Evolutionary conservation across 495 filamentous ascomycete species (phyloP), one percentile per base, ranked within the genome.

Genomic region (Penicillium bialowiezense): DNA sequence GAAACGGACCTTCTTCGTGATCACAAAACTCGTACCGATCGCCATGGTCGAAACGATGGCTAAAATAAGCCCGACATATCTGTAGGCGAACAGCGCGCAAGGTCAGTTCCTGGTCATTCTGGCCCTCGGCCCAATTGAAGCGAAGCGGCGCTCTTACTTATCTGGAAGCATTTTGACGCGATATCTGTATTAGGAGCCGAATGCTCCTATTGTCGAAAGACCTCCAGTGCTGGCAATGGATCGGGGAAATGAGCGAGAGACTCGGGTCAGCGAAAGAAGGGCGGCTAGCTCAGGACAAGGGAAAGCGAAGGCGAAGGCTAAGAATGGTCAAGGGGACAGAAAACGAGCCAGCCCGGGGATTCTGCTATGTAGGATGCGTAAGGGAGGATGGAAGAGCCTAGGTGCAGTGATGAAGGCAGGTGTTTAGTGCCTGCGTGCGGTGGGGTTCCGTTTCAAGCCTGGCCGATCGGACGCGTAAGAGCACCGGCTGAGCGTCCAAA

Each of bases 21-120:
- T 91, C 50, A 96, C 89, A 64, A 96, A 95, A 77, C 90, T 95
- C 23, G 88, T 87, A 86, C 91, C 91, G 67, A 97, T 97, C 50
- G 90, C 91, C 76, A 97, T 79, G 62, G 91, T 95, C 32, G 90
- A 95, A 20, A 84, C 76, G 61, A 98, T 86, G 77, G 93, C 93
- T 71, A 98, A 70, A 49, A 85, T 79, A 61, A 96, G 76, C 57
- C 91, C 91, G 63, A 96, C 82, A 65, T 96, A 96, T 79, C 90
- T 96, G 37, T 7, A 45, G 32, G 40, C 52, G 21, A 34, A 29
- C 26, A 28, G 36, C 37, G 58, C 58, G 71, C 71, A 47, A 32
- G 40, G 63, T 81, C 59, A 80, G 68, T 52, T 59, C n/a, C 39
- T 44, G 35, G 35, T 45, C 44, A 54, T 20, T 32, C 45, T 51